Conservation (phyloP, 148 eudicot genomes). For the Silene latifolia region DNA sequence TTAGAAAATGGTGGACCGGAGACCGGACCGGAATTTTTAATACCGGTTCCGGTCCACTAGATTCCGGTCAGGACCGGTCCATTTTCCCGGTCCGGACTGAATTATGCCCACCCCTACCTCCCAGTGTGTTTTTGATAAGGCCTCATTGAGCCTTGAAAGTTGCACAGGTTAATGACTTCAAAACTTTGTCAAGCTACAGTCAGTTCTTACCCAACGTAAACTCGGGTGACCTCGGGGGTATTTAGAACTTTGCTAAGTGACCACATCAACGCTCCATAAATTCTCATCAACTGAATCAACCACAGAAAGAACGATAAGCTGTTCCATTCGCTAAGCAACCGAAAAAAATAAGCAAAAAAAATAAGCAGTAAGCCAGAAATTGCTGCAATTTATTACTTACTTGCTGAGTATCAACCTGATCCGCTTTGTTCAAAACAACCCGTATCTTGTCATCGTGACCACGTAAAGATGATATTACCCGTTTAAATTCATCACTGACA, state of each 20-base stretch:
- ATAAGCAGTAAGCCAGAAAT: no score
- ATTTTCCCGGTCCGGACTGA: no score
- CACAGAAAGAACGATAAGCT: not conserved
- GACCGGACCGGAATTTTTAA: no score
- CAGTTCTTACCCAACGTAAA: slow-evolving; percentile 64
- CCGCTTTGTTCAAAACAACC: slow-evolving; percentile 84
- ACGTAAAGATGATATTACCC: slow-evolving; percentile 68
- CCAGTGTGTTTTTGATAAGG: no score
- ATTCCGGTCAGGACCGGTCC: no score
- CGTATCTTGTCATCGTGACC: slow-evolving; percentile 89
- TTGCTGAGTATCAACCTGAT: slow-evolving; percentile 84
- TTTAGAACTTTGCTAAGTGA: slow-evolving; percentile 82
- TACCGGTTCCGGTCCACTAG: no score
- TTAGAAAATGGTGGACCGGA: no score
- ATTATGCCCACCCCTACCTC: no score
- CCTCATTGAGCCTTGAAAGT: no score
- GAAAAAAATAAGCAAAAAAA: no score
- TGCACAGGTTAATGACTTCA: no score
- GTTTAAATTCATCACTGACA: slow-evolving; percentile 84
- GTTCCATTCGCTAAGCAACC: not conserved
- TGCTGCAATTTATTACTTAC: slow-evolving; percentile 38
- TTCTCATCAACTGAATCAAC: slow-evolving; percentile 62
- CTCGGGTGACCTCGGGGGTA: slow-evolving; percentile 84
- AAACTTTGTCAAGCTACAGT: not conserved
- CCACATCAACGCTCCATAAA: slow-evolving; percentile 95